These are phyloP conservation scores for Wickerhamiella siamensis DNA, from an alignment of 805 yeast species.

Conservation along the genomic window DNA sequence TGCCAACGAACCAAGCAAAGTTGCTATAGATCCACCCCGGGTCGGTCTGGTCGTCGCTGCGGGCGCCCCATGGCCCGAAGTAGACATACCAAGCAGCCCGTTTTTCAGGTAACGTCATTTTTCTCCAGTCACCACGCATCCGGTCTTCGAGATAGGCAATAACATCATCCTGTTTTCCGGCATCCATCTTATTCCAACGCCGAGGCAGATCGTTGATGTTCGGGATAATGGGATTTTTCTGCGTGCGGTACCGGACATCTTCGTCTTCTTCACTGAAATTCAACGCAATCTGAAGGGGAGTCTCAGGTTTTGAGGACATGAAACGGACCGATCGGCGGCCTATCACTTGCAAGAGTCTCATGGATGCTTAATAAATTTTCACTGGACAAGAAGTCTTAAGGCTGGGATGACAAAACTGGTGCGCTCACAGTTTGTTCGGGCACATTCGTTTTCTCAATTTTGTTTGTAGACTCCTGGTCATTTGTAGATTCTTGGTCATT, in stretches of 20 bases:
- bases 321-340: not conserved
- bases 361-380: not conserved
- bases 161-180: conserved; percentile 27
- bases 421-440: too few species aligned
- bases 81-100: conserved; percentile 23
- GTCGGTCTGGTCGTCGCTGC: conserved; percentile 13
- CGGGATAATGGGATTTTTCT: conserved; percentile 24
- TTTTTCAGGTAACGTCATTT: conserved; percentile 21
- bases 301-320: conserved; percentile 4
- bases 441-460: too few species aligned
- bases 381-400: too few species aligned
- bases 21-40: conserved; percentile 16
- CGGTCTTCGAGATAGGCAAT: conserved; percentile 24
- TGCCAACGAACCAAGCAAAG: conserved; percentile 16
- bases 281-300: conserved; percentile 20
- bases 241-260: conserved; percentile 17
- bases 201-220: conserved; percentile 18
- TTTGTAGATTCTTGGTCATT: not conserved
- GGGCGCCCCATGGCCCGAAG: conserved; percentile 27
- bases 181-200: conserved; percentile 25
- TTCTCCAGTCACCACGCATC: conserved; percentile 25
- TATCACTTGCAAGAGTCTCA: not conserved
- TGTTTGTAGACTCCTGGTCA: too few species aligned
- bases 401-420: too few species aligned
- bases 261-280: conserved; percentile 19